A percentile compares a stretch with the other conserved stretches of the same genome.
Evolutionary conservation across 805 yeast genomes (phyloP).

Genomic region (Metschnikowia reukaufii): DNA sequence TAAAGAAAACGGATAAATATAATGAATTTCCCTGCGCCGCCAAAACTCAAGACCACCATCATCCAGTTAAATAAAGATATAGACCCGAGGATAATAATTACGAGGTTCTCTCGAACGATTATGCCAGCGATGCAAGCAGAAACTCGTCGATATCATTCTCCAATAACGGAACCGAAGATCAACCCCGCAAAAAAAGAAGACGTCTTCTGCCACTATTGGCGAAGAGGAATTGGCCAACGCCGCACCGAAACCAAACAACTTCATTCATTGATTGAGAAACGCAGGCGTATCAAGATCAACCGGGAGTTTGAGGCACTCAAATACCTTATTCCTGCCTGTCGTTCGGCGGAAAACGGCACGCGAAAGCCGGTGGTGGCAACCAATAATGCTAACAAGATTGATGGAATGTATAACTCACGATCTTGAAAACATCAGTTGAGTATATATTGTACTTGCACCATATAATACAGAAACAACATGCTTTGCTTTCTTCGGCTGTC

Average conservation of each 20-base stretch:
- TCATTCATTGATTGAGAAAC: constrained; percentile 78
- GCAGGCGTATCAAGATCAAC: constrained; percentile 75
- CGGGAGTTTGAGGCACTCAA: constrained; percentile 81
- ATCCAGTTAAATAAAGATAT: constrained; percentile 45
- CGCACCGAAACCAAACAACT: constrained; percentile 44
- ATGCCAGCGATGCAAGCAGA: constrained; percentile 12
- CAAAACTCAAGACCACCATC: constrained; percentile 44
- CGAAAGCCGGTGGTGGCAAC: constrained; percentile 8
- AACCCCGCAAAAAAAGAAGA: constrained; percentile 37
- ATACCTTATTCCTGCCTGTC: constrained; percentile 75
- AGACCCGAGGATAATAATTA: constrained; percentile 43
- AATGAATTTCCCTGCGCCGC: constrained; percentile 33
- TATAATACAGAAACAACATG: constrained; percentile 51
- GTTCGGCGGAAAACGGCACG: constrained; percentile 39
- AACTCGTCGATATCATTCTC: not conserved
- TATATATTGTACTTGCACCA: constrained; percentile 70
- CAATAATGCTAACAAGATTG: constrained; percentile 41
- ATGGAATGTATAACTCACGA: constrained; percentile 80
- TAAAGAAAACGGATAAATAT: not conserved
- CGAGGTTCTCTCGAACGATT: constrained; percentile 44
- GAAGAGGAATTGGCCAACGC: constrained; percentile 42
- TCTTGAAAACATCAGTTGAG: constrained; percentile 79
- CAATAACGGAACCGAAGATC: constrained; percentile 10
- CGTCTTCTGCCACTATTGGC: constrained; percentile 39
- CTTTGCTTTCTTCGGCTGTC: constrained; percentile 33